A percentile compares a stretch with the other conserved stretches of the same genome.
These are phyloP conservation scores for Fusarium pseudograminearum DNA, from an alignment of 2,329 filamentous ascomycete genomes.

Conservation along the genomic window DNA sequence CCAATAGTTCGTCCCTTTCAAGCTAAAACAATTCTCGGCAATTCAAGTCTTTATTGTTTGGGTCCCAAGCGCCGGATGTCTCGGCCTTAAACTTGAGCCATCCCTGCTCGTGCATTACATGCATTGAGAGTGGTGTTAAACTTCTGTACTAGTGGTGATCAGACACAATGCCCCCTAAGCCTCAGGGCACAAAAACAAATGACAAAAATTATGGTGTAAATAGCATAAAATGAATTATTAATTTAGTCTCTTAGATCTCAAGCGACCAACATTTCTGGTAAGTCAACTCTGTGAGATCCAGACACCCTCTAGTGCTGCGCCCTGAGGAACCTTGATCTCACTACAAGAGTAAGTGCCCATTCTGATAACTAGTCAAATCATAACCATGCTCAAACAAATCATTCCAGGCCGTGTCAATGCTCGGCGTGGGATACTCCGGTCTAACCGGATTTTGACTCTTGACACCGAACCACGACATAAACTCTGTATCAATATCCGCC, in stretches of 20 bases:
- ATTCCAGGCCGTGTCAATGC: conserved; percentile 43
- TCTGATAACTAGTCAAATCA: conserved; percentile 36
- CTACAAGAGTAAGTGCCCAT: conserved; percentile 28
- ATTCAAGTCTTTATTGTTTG: background rate
- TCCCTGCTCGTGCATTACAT: background rate
- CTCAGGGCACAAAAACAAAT: too few relatives aligned
- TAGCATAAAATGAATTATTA: too few relatives aligned
- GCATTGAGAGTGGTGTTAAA: background rate
- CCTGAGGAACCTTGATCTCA: background rate
- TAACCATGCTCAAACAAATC: conserved; percentile 44
- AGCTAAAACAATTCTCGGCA: background rate
- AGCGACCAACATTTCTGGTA: too few relatives aligned
- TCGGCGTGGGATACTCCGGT: conserved; percentile 41
- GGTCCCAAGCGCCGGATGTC: background rate
- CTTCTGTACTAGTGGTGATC: too few relatives aligned
- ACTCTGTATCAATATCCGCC: conserved; percentile 42
- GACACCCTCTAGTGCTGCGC: too few relatives aligned
- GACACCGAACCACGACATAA: conserved; percentile 46
- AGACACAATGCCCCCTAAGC: too few relatives aligned
- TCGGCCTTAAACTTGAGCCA: background rate
- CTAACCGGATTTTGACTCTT: conserved; percentile 38
- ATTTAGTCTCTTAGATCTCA: too few relatives aligned
- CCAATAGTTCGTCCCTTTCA: background rate
- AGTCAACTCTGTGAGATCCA: rapidly evolving
- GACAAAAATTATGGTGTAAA: too few relatives aligned